Conservation (phyloP, 2,329 filamentous ascomycete genomes). For the Xylaria hypoxylon region DNA sequence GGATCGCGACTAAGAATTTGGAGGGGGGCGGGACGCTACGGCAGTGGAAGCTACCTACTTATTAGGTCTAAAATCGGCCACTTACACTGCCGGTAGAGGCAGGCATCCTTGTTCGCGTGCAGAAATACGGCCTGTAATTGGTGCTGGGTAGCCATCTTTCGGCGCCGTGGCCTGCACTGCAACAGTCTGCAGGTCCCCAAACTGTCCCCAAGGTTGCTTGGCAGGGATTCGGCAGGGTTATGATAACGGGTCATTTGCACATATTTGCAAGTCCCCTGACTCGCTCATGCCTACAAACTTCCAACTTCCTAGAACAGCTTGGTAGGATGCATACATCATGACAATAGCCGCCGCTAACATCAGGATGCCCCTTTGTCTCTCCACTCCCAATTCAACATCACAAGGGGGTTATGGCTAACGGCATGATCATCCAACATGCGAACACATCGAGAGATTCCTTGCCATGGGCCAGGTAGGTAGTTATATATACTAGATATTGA, state of each 20-base stretch:
- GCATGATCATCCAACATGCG: constrained; percentile 28
- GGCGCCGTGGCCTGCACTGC: constrained; percentile 2
- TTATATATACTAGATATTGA: constrained; percentile 12
- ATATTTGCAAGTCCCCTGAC: constrained; percentile 34
- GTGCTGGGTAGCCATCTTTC: neutral
- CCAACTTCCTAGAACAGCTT: constrained; percentile 37
- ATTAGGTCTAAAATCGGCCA: neutral
- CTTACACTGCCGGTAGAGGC: neutral
- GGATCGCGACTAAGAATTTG: neutral
- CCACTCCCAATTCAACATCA: constrained; percentile 33
- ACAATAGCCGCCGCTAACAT: constrained; percentile 29
- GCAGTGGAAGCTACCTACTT: neutral
- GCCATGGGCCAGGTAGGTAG: constrained; percentile 17
- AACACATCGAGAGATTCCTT: constrained; percentile 18
- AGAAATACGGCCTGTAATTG: constrained; percentile 27
- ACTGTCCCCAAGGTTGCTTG: neutral
- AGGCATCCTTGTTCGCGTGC: constrained; percentile 28
- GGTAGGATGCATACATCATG: constrained; percentile 33
- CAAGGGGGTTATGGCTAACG: constrained; percentile 18
- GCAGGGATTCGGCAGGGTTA: constrained; percentile 30
- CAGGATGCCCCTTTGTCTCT: constrained; percentile 26
- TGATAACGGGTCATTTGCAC: constrained; percentile 32
- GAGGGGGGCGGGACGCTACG: no score
- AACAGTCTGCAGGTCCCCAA: constrained; percentile 18
- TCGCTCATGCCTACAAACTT: constrained; percentile 16